Percentiles rank a stretch among this genome's conserved stretches.
Evolutionary conservation across 495 filamentous ascomycete genomes (phyloP).

Genomic region (Lophiotrema nucula): DNA sequence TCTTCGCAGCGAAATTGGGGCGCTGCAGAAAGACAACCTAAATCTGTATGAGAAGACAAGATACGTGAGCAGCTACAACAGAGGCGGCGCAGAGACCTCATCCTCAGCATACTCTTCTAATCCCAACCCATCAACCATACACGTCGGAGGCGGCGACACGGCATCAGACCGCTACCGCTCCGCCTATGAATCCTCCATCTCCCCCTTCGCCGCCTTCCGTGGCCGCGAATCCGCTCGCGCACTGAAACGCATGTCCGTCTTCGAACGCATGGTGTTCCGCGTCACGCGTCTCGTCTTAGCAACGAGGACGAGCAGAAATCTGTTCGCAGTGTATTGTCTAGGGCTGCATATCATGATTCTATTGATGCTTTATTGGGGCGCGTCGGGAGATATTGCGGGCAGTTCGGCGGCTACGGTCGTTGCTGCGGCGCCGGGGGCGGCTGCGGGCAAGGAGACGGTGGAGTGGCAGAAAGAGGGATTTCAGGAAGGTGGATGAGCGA

Average conservation of each 20-base stretch:
- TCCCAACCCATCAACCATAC: conserved; percentile 71
- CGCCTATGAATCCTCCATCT: conserved; percentile 92
- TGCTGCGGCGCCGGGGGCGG: conserved; percentile 36
- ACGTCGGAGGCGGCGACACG: conserved; percentile 58
- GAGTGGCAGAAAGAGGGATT: conserved; percentile 66
- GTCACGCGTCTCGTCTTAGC: conserved; percentile 88
- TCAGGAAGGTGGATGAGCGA: conserved; percentile 17
- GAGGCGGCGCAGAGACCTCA: conserved; percentile 52
- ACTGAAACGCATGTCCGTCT: conserved; percentile 91
- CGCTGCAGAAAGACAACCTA: conserved; percentile 93
- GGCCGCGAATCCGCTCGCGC: conserved; percentile 87
- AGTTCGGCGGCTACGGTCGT: conserved; percentile 40
- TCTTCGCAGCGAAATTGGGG: conserved; percentile 84
- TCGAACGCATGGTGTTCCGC: conserved; percentile 86
- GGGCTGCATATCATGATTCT: conserved; percentile 86
- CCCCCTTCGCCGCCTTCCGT: conserved; percentile 91
- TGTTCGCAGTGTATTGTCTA: conserved; percentile 94
- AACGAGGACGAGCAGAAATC: conserved; percentile 82
- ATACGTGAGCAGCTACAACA: conserved; percentile 89
- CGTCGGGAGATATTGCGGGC: conserved; percentile 50
- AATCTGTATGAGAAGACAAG: conserved; percentile 97
- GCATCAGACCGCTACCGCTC: conserved; percentile 80
- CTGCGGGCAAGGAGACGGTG: conserved; percentile 45
- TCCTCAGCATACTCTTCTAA: conserved; percentile 69
- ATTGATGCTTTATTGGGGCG: conserved; percentile 79